A percentile compares a stretch with the other conserved stretches of the same genome.
phyloP scores from a whole-genome alignment of 352 stramenopile species.

The Globisporangium irregulare region DNA sequence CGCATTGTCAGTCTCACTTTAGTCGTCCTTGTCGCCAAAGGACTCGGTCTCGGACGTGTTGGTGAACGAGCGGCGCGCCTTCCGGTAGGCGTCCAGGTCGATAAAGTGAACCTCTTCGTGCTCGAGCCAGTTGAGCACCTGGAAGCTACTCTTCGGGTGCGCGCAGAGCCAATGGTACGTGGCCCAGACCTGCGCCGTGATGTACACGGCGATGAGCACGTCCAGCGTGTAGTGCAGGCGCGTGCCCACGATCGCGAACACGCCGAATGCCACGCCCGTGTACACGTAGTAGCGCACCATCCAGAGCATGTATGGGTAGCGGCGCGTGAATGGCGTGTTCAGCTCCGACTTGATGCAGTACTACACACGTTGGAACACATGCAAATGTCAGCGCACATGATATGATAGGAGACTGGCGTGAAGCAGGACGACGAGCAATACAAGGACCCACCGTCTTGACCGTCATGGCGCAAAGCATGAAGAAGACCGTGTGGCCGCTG shows the following conservation, averaged over 20 bases:
- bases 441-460: slow-evolving; percentile 30
- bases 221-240: slow-evolving; percentile 86
- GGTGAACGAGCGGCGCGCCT: slow-evolving; percentile 60
- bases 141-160: slow-evolving; percentile 57
- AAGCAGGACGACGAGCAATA: background rate
- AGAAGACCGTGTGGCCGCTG: slow-evolving; percentile 84
- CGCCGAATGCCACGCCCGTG: slow-evolving; percentile 48
- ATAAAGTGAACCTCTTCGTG: slow-evolving; percentile 79
- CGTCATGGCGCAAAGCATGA: slow-evolving; percentile 83
- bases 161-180: slow-evolving; percentile 82
- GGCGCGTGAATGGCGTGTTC: slow-evolving; percentile 83
- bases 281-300: slow-evolving; percentile 84
- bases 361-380: background rate
- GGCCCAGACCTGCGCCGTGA: slow-evolving; percentile 80
- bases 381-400: background rate
- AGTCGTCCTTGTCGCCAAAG: slow-evolving; percentile 15
- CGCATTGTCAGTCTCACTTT: background rate
- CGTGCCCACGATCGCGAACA: slow-evolving; percentile 86
- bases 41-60: slow-evolving; percentile 20
- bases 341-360: slow-evolving; percentile 68
- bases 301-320: slow-evolving; percentile 68
- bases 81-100: slow-evolving; percentile 75
- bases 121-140: slow-evolving; percentile 78
- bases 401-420: background rate
- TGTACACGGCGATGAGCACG: slow-evolving; percentile 86